Evolutionary conservation across 2,329 filamentous ascomycete genomes (phyloP).

Genomic region (Parasarocladium wereldwijsianum): DNA sequence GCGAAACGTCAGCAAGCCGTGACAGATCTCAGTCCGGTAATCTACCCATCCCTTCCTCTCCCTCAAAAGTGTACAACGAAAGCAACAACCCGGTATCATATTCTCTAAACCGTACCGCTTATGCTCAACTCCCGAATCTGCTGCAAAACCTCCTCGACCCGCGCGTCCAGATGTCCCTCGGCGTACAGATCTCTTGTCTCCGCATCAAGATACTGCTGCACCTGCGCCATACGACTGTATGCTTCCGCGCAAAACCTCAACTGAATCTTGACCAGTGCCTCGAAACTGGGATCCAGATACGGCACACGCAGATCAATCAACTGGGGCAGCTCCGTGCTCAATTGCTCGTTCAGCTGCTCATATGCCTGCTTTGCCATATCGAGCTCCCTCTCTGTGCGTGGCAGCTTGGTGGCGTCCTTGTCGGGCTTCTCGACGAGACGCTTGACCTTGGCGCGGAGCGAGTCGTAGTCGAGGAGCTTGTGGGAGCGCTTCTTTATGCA

Average conservation of each 20-base stretch:
- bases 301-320: constrained; percentile 93
- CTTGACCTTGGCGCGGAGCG: constrained; percentile 90
- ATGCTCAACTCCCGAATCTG: constrained; percentile 97
- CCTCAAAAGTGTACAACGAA: constrained; percentile 4
- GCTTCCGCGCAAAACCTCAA: constrained; percentile 94
- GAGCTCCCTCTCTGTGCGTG: constrained; percentile 88
- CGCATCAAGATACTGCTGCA: constrained; percentile 93
- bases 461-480: constrained; percentile 97
- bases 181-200: constrained; percentile 95
- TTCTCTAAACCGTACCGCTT: constrained; percentile 51
- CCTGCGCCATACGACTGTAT: constrained; percentile 95
- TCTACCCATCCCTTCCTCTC: not conserved
- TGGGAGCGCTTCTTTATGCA: constrained; percentile 98
- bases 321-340: constrained; percentile 84
- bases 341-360: constrained; percentile 92
- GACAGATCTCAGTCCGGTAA: no score
- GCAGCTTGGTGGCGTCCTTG: constrained; percentile 94
- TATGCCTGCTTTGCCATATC: constrained; percentile 89
- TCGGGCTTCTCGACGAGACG: constrained; percentile 95
- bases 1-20: no score
- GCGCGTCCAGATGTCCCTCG: constrained; percentile 74
- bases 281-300: constrained; percentile 92
- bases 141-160: constrained; percentile 90
- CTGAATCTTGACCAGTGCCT: constrained; percentile 97
- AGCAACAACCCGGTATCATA: not conserved